Conservation (phyloP, 108 stramenopile species). For the Parietichytrium sp. region DNA sequence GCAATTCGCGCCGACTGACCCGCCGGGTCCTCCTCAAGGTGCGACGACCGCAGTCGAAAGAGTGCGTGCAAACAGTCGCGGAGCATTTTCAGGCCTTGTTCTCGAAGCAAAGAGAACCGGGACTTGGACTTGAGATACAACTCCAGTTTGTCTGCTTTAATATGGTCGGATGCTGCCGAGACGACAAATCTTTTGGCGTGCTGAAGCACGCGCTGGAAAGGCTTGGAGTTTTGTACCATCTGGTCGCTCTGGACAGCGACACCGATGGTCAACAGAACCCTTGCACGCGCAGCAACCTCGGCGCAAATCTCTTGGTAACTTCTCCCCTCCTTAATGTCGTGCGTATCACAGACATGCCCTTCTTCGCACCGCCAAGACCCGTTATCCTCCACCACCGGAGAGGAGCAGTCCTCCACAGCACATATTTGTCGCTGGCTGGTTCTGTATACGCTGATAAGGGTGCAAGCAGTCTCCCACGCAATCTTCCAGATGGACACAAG, state of each 20-base stretch:
- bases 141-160: conserved; percentile 13
- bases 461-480: background rate
- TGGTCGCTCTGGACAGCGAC: background rate
- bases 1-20: too few relatives aligned
- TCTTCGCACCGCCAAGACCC: conserved; percentile 30
- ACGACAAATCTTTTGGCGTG: conserved; percentile 7
- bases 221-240: background rate
- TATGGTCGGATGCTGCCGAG: background rate
- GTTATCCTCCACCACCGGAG: background rate
- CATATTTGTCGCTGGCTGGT: conserved; percentile 1
- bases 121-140: conserved; percentile 24
- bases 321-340: background rate
- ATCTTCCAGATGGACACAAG: conserved; percentile 34
- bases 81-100: too few relatives aligned
- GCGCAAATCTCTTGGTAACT: conserved; percentile 26
- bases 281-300: background rate
- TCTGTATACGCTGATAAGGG: conserved; percentile 2
- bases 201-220: background rate
- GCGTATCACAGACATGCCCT: background rate
- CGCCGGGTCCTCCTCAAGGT: too few relatives aligned
- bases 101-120: too few relatives aligned
- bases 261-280: background rate
- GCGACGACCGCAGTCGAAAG: too few relatives aligned
- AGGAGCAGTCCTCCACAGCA: background rate
- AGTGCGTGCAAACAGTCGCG: too few relatives aligned